These are phyloP conservation scores for Rubroshorea leprosula DNA, from an alignment of 345 rosid species.

Conservation along the genomic window DNA sequence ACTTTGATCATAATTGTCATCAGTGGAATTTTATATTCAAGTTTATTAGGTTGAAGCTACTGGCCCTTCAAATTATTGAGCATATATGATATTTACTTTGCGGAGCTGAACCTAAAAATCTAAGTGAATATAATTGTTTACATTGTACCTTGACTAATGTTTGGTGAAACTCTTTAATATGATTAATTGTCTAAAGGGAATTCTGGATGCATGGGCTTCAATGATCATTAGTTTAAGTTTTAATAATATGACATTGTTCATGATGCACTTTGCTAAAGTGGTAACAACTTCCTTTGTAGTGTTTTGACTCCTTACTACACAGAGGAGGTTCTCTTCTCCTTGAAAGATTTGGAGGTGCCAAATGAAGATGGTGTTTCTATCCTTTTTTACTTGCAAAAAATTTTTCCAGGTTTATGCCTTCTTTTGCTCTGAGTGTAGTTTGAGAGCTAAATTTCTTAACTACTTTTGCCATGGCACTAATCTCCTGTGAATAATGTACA, in stretches of 20 bases:
- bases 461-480: constrained; percentile 13
- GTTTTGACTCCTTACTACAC: constrained; percentile 91
- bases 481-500: constrained; percentile 23
- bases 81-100: too few relatives aligned
- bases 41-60: too few relatives aligned
- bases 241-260: not conserved
- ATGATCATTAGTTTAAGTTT: not conserved
- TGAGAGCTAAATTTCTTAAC: not conserved
- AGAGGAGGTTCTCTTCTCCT: constrained; percentile 87
- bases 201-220: not conserved
- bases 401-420: constrained; percentile 72
- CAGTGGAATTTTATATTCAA: too few relatives aligned
- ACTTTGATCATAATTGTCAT: too few relatives aligned
- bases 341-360: constrained; percentile 58
- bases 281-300: constrained; percentile 32
- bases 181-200: too few relatives aligned
- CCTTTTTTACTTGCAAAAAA: too few relatives aligned
- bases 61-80: too few relatives aligned
- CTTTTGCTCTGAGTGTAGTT: not conserved
- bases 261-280: constrained; percentile 9
- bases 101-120: too few relatives aligned
- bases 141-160: too few relatives aligned
- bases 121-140: too few relatives aligned
- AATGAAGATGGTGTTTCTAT: constrained; percentile 99
- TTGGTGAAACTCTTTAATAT: too few relatives aligned